A percentile compares a stretch with the other conserved stretches of the same genome.
Evolutionary conservation across 371 early-diverging fungal species (phyloP).

Genomic region (Coemansia sp.): DNA sequence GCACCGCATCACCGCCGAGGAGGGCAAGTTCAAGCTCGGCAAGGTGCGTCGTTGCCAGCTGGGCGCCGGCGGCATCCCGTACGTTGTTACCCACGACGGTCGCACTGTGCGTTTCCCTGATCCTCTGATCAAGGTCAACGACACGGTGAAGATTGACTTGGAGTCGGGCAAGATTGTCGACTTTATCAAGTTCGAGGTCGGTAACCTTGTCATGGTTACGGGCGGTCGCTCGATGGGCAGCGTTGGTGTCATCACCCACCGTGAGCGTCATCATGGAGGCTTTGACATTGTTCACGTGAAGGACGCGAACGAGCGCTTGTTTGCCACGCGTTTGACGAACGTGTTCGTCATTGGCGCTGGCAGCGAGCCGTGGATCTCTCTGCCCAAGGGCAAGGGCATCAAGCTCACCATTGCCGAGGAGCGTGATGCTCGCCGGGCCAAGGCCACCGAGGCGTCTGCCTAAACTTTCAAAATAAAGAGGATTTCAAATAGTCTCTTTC

Average conservation of each 20-base stretch:
- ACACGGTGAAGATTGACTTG: slow-evolving; percentile 97
- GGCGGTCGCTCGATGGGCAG: slow-evolving; percentile 99
- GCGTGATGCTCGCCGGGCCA: slow-evolving; percentile 82
- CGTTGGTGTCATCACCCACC: slow-evolving; percentile 96
- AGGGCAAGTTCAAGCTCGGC: slow-evolving; percentile 99
- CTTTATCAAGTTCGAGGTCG: slow-evolving; percentile 93
- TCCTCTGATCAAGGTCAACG: slow-evolving; percentile 98
- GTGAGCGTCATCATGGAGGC: slow-evolving; percentile 97
- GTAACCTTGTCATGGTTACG: slow-evolving; percentile 95
- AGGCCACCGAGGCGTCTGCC: slow-evolving; percentile 48
- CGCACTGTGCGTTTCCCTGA: slow-evolving; percentile 99
- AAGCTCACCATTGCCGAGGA: slow-evolving; percentile 97
- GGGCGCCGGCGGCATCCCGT: slow-evolving; percentile 94
- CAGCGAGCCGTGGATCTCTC: slow-evolving; percentile 78
- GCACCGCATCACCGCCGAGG: slow-evolving; percentile 98
- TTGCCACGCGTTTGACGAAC: slow-evolving; percentile 90
- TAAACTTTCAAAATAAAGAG: slow-evolving; percentile 17
- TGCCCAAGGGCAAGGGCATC: slow-evolving; percentile 97
- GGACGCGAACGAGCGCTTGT: slow-evolving; percentile 84
- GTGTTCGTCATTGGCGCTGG: slow-evolving; percentile 92
- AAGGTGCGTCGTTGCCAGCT: slow-evolving; percentile 95
- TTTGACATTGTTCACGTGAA: slow-evolving; percentile 94
- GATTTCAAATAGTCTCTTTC: background rate
- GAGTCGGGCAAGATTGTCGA: slow-evolving; percentile 92
- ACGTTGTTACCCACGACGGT: slow-evolving; percentile 98